Conservation (phyloP, 2,329 filamentous ascomycete species). For the Diplodia mutila region DNA sequence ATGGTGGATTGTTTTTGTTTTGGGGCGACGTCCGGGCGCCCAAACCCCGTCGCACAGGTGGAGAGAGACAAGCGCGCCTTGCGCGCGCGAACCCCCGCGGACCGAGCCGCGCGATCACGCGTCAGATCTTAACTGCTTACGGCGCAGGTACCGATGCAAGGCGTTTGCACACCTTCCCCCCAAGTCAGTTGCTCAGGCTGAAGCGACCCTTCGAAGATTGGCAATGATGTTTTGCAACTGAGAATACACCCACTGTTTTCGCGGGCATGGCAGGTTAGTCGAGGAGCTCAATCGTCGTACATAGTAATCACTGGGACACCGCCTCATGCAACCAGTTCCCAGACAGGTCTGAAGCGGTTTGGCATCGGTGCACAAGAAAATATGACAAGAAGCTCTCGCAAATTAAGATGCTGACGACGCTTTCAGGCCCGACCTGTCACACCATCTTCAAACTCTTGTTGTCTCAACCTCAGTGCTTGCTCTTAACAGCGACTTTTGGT, state of each 20-base stretch:
- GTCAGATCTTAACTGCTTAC: background rate
- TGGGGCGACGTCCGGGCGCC: background rate
- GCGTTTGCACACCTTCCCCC: background rate
- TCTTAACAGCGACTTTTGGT: background rate
- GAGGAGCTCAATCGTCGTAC: background rate
- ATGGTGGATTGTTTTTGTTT: slow-evolving; percentile 15
- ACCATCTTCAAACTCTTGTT: background rate
- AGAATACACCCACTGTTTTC: background rate
- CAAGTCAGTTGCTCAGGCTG: background rate
- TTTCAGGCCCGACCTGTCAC: background rate
- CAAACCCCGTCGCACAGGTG: background rate
- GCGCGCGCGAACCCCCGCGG: background rate
- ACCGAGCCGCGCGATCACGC: slow-evolving; percentile 19
- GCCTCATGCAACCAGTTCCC: background rate
- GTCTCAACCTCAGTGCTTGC: background rate
- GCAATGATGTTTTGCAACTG: background rate
- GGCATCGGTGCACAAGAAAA: background rate
- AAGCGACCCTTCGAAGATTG: background rate
- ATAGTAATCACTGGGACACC: background rate
- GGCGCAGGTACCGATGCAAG: slow-evolving; percentile 1
- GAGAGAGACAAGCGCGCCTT: background rate
- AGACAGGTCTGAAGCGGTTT: background rate
- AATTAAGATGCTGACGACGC: background rate
- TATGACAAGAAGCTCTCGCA: background rate
- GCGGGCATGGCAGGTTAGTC: background rate